Percentiles rank a stretch among this genome's conserved stretches.
These are phyloP conservation scores for Xylaria sp. DNA, from an alignment of 2,329 filamentous ascomycete genomes.

Conservation along the genomic window DNA sequence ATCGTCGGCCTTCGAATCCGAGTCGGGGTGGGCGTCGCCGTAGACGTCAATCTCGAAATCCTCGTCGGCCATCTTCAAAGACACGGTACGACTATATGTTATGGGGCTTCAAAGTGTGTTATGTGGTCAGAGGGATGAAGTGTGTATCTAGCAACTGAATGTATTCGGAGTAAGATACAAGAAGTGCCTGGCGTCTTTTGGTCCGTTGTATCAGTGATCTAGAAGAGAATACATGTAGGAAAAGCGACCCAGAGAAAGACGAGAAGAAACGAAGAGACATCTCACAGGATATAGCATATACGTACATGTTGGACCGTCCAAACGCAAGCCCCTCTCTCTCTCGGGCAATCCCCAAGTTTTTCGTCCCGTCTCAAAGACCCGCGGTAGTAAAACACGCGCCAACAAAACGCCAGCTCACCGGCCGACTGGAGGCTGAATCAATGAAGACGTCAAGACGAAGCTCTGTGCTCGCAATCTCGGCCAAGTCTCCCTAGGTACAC, in stretches of 20 bases:
- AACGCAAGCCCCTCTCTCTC: conserved; percentile 33
- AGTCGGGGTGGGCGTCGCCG: conserved; percentile 65
- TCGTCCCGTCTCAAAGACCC: conserved; percentile 33
- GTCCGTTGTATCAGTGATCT: conserved; percentile 51
- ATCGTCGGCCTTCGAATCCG: conserved; percentile 50
- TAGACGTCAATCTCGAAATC: conserved; percentile 80
- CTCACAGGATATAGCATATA: conserved; percentile 58
- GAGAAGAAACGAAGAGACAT: conserved; percentile 49
- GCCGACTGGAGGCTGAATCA: conserved; percentile 35
- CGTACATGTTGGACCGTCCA: conserved; percentile 62
- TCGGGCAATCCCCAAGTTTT: conserved; percentile 33
- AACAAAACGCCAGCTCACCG: conserved; percentile 25
- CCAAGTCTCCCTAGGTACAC: conserved; percentile 36
- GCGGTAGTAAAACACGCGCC: conserved; percentile 39
- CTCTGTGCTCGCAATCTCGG: conserved; percentile 68
- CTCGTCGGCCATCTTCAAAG: conserved; percentile 70
- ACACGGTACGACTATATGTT: conserved; percentile 42
- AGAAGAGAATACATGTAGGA: conserved; percentile 44
- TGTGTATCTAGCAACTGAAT: conserved; percentile 49
- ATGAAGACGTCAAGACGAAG: conserved; percentile 65
- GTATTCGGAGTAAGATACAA: conserved; percentile 56
- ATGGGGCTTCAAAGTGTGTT: conserved; percentile 47
- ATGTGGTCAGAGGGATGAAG: conserved; percentile 40
- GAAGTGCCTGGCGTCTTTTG: conserved; percentile 51
- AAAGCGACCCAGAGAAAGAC: conserved; percentile 39